A percentile compares a stretch with the other conserved stretches of the same genome.
phyloP scores from a whole-genome alignment of 2,329 filamentous ascomycete species.

The Aureobasidium pullulans region DNA sequence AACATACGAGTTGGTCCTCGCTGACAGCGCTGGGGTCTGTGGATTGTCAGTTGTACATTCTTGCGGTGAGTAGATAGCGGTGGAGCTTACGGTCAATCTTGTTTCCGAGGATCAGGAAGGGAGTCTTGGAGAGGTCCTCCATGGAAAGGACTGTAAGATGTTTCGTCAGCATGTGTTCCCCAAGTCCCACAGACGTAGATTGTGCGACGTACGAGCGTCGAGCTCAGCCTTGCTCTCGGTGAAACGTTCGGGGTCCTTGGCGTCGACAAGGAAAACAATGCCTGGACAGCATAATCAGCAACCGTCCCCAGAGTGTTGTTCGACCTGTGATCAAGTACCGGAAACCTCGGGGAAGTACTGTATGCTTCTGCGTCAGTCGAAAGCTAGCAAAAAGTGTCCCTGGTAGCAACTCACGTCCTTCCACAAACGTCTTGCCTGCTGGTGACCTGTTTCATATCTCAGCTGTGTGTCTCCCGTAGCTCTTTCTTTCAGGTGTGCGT shows the following conservation, averaged over 20 bases:
- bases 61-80: not conserved
- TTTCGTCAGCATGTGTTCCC: not conserved
- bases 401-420: slow-evolving; percentile 50
- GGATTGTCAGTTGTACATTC: not conserved
- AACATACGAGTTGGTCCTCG: slow-evolving; percentile 64
- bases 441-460: slow-evolving; percentile 45
- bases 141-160: slow-evolving; percentile 66
- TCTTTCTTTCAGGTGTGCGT: not conserved
- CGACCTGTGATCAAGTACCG: slow-evolving; percentile 55
- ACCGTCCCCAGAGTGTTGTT: not conserved
- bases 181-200: not conserved
- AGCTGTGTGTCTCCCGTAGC: not conserved
- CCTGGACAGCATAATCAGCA: slow-evolving; percentile 41
- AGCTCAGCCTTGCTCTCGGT: slow-evolving; percentile 93
- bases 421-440: slow-evolving; percentile 91
- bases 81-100: slow-evolving; percentile 70
- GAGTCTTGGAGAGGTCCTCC: slow-evolving; percentile 94
- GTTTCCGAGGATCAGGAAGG: slow-evolving; percentile 94
- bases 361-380: not conserved
- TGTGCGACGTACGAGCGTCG: slow-evolving; percentile 46
- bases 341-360: slow-evolving; percentile 88
- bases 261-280: slow-evolving; percentile 96
- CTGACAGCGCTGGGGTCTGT: slow-evolving; percentile 77
- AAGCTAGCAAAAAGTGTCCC: too few species aligned
- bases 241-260: slow-evolving; percentile 94